Base-by-base conservation (phyloP, 2,329 filamentous ascomycete genomes). In the Fusarium tanahbumbuense region DNA sequence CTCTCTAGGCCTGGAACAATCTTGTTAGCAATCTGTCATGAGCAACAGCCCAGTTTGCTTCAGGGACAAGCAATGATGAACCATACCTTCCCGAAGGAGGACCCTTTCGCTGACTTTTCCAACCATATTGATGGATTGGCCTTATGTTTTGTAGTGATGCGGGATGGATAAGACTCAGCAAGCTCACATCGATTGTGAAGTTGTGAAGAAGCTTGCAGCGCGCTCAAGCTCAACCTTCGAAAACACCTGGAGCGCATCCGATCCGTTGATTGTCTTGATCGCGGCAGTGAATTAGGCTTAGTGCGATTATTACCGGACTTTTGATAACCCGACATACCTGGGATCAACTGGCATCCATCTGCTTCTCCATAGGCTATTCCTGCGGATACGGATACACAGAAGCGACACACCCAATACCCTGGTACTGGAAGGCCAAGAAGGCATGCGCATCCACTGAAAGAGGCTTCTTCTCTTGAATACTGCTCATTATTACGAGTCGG, bases 1-100 rank as follows among this genome's bases (percentile, higher is more conserved):
- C 95, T 89, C 83, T 97, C 93, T 71, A 99, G 89, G 72, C 96
- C 95, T 98, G 78, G 25, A 27, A 49, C 44, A 45, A 57, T 41
- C 34, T 62, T 32, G 73, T 78, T 70, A 77, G 74, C 67, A 67
- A 52, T 55, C n/a, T 66, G 58, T 70, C 53, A 61, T 50, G 64
- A 67, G 59, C 40, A 13, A 63, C 59, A 60, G 52, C 44, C 46
- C 44, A 55, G 32, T 56, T 52, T 52, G 40, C 59, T 62, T 32
- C 34, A 50, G 22, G 37, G 49, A 55, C 45, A 23, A 61, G 65
- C 34, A 64, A 66, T 28, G 50, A 49, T 49, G 54, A 45, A 66
- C 20, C 64, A 53, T 78, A 89, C 87, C 87, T 84, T 89, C 87
- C 77, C 87, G 79, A 30, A 88, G 83, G 80, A 89, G 87, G 75